Evolutionary conservation across 495 filamentous ascomycete species (phyloP).

Genomic region (Mycothermus thermophilus): DNA sequence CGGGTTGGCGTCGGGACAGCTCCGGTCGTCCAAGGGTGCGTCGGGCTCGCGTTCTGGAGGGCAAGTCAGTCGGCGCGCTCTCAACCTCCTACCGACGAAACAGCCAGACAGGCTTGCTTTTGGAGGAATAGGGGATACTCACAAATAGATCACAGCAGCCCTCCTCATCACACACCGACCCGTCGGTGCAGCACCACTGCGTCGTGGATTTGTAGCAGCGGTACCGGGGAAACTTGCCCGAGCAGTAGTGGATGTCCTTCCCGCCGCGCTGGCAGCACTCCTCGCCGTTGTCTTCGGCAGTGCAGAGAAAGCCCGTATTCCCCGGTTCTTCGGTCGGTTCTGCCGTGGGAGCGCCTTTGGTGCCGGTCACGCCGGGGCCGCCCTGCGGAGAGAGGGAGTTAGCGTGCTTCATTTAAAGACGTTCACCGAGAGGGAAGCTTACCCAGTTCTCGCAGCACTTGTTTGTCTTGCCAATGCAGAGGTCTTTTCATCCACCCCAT

Average conservation of each 20-base stretch:
- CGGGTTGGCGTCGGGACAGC: too few species aligned
- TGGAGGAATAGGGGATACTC: too few species aligned
- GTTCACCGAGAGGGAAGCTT: not conserved
- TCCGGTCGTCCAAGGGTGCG: too few species aligned
- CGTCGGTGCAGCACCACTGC: conserved; percentile 2
- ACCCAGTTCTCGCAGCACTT: not conserved
- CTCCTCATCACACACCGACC: conserved; percentile 1
- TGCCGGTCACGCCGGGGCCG: not conserved
- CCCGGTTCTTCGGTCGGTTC: not conserved
- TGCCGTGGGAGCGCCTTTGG: not conserved
- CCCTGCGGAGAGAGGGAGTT: not conserved
- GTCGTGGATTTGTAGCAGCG: not conserved
- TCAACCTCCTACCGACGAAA: too few species aligned
- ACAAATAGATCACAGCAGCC: conserved; percentile 1
- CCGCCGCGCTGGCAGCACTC: conserved; percentile 1
- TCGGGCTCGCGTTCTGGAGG: too few species aligned
- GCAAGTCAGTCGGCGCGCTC: too few species aligned
- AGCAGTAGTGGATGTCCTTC: not conserved
- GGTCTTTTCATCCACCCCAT: too few species aligned
- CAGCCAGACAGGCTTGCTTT: too few species aligned
- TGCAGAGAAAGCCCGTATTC: not conserved
- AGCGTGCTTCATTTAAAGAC: too few species aligned
- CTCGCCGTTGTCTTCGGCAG: not conserved
- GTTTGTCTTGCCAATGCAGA: conserved; percentile 1
- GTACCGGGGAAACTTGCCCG: not conserved